phyloP scores from a whole-genome alignment of 1,284 basidiomycete species.

The Calocybe gambosa region DNA sequence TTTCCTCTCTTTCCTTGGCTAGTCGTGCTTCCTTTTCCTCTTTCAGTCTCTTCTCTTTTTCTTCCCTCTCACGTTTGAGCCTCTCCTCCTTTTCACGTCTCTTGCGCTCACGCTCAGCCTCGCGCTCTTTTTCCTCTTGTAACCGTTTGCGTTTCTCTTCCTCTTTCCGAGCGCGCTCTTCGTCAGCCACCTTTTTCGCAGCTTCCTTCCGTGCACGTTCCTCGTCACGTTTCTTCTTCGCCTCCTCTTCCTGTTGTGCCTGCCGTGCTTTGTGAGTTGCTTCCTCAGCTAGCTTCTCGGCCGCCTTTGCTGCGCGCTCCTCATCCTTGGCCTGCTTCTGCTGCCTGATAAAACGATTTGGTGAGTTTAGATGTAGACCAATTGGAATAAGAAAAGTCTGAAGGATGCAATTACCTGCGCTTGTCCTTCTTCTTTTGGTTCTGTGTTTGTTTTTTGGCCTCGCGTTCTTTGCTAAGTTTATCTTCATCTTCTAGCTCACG shows the following conservation, averaged over 20 bases:
- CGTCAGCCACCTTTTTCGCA: slow-evolving; percentile 69
- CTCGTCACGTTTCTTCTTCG: slow-evolving; percentile 62
- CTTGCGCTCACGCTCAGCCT: slow-evolving; percentile 56
- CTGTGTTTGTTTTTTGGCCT: slow-evolving; percentile 92
- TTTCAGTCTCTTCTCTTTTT: slow-evolving; percentile 39
- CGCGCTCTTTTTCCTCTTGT: slow-evolving; percentile 56
- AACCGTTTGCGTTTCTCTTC: slow-evolving; percentile 73
- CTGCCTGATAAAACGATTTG: slow-evolving; percentile 43
- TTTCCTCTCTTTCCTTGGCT: slow-evolving; percentile 55
- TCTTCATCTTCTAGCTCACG: slow-evolving; percentile 90
- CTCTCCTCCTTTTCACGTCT: slow-evolving; percentile 58
- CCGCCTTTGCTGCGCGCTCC: slow-evolving; percentile 74
- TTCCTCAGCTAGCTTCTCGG: slow-evolving; percentile 79
- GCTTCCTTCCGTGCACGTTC: slow-evolving; percentile 56
- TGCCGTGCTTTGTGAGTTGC: slow-evolving; percentile 61
- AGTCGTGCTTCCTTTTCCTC: slow-evolving; percentile 40
- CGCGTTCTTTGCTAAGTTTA: slow-evolving; percentile 70
- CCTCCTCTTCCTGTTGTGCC: slow-evolving; percentile 55
- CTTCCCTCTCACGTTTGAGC: slow-evolving; percentile 58
- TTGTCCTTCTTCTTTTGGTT: slow-evolving; percentile 99
- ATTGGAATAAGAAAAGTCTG: neutral
- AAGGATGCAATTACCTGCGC: slow-evolving; percentile 56
- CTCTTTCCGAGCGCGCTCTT: slow-evolving; percentile 72
- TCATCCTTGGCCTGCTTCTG: slow-evolving; percentile 93
- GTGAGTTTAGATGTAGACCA: neutral